These are phyloP conservation scores for Plasmodium sp. DNA, from an alignment of 169 alveolate genomes.

Conservation along the genomic window DNA sequence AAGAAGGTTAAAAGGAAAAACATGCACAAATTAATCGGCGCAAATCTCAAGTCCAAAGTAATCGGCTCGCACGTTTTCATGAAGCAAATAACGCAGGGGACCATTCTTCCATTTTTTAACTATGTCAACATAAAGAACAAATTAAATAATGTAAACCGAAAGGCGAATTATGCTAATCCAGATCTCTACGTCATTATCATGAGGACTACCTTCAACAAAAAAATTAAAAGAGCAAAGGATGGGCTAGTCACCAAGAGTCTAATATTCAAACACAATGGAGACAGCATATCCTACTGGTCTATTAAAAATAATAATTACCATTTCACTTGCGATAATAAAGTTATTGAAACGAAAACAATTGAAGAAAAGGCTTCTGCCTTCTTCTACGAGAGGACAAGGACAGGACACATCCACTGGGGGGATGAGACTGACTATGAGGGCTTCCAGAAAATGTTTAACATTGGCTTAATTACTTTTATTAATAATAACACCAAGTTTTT, in stretches of 20 bases:
- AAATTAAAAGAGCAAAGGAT: constrained; percentile 22
- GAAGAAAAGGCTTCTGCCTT: constrained; percentile 48
- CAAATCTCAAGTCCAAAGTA: neutral
- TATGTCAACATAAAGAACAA: constrained; percentile 10
- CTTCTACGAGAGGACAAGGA: constrained; percentile 53
- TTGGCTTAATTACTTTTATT: constrained; percentile 63
- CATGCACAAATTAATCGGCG: neutral
- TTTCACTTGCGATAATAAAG: constrained; percentile 27
- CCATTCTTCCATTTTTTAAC: constrained; percentile 22
- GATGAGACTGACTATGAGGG: constrained; percentile 68
- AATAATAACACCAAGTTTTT: constrained; percentile 16
- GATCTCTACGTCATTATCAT: neutral
- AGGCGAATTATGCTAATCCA: neutral
- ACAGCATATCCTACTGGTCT: constrained; percentile 39
- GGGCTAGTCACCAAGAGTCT: constrained; percentile 18
- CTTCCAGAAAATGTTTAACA: constrained; percentile 63
- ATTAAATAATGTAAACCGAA: constrained; percentile 5
- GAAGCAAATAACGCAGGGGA: neutral
- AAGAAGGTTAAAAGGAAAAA: neutral
- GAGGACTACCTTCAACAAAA: constrained; percentile 16
- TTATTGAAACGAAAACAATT: constrained; percentile 26
- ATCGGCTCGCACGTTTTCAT: constrained; percentile 16
- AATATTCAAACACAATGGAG: constrained; percentile 7
- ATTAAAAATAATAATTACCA: constrained; percentile 51
- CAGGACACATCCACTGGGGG: constrained; percentile 65